These are phyloP conservation scores for Epichloe aotearoae DNA, from an alignment of 2,329 filamentous ascomycete genomes.

Conservation along the genomic window DNA sequence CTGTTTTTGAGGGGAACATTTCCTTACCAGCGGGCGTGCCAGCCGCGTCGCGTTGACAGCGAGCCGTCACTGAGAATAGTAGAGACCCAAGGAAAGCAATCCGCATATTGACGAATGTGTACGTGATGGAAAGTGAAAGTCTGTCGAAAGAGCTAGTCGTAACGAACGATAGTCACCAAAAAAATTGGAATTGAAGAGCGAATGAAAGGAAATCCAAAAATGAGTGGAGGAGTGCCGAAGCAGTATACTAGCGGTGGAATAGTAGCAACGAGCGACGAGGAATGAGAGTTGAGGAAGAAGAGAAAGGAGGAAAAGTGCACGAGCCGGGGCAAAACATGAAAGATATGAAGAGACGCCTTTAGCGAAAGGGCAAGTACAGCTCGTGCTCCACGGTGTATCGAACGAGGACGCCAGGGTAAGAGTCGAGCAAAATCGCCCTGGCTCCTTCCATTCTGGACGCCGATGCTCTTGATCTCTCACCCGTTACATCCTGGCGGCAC, in stretches of 20 bases:
- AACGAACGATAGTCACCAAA: slow-evolving; percentile 21
- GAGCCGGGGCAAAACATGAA: background rate
- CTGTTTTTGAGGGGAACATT: background rate
- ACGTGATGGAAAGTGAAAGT: slow-evolving; percentile 7
- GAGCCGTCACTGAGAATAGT: slow-evolving; percentile 7
- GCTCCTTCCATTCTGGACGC: background rate
- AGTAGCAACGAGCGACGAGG: slow-evolving; percentile 11
- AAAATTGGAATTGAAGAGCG: slow-evolving; percentile 11
- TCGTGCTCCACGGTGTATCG: background rate
- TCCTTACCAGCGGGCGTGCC: background rate
- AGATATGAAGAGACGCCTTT: background rate
- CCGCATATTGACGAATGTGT: slow-evolving; percentile 12
- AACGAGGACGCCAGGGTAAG: background rate
- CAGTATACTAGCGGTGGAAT: slow-evolving; percentile 9
- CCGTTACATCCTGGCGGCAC: background rate
- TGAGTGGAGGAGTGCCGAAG: slow-evolving; percentile 13
- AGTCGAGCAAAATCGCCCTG: background rate
- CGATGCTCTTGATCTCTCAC: background rate
- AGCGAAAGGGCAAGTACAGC: background rate
- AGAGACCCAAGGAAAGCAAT: slow-evolving; percentile 4
- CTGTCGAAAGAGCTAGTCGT: slow-evolving; percentile 14
- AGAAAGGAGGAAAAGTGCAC: background rate
- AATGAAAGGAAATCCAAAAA: slow-evolving; percentile 18
- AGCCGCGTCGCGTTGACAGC: background rate
- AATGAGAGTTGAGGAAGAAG: slow-evolving; percentile 7